Conservation (phyloP, 2,329 filamentous ascomycete genomes). For the Metarhizium album region DNA sequence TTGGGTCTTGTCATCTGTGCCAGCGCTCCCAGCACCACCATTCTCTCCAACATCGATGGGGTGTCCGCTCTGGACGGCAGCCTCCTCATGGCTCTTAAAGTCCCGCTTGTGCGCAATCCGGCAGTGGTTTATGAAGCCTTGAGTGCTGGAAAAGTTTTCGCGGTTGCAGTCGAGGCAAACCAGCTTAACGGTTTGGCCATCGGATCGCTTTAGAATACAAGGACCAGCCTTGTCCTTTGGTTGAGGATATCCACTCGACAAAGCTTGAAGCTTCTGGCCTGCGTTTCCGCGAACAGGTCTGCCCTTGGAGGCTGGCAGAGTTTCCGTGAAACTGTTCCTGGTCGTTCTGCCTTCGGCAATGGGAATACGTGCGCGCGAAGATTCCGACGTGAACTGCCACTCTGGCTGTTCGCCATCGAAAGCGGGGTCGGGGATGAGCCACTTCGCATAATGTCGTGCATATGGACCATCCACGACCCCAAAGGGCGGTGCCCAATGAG, state of each 20-base stretch:
- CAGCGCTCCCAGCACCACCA: constrained; percentile 2
- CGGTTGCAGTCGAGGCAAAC: constrained; percentile 82
- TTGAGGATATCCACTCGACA: constrained; percentile 59
- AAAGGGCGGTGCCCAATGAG: constrained; percentile 75
- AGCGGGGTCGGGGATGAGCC: constrained; percentile 78
- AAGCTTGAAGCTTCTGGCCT: constrained; percentile 55
- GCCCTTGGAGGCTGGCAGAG: constrained; percentile 33
- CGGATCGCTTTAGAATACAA: constrained; percentile 74
- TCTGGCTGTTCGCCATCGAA: constrained; percentile 62
- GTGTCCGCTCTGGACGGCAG: constrained; percentile 77
- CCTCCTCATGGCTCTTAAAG: constrained; percentile 93
- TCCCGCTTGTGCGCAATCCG: constrained; percentile 89
- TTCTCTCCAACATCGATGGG: constrained; percentile 48
- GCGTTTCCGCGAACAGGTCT: constrained; percentile 37
- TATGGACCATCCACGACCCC: constrained; percentile 89
- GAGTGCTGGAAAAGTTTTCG: constrained; percentile 89
- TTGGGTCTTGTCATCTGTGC: constrained; percentile 16
- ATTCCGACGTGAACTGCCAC: constrained; percentile 30
- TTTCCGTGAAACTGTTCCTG: constrained; percentile 53
- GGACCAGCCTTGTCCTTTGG: constrained; percentile 76
- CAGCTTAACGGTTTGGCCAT: constrained; percentile 79
- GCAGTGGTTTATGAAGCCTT: constrained; percentile 99
- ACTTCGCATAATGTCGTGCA: constrained; percentile 86
- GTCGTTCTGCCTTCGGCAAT: constrained; percentile 63
- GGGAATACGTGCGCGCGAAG: constrained; percentile 32